Evolutionary conservation across 129 eudicot genomes (phyloP), one percentile per base, ranked within the genome.

Genomic region (Chrysanthemum seticuspe): DNA sequence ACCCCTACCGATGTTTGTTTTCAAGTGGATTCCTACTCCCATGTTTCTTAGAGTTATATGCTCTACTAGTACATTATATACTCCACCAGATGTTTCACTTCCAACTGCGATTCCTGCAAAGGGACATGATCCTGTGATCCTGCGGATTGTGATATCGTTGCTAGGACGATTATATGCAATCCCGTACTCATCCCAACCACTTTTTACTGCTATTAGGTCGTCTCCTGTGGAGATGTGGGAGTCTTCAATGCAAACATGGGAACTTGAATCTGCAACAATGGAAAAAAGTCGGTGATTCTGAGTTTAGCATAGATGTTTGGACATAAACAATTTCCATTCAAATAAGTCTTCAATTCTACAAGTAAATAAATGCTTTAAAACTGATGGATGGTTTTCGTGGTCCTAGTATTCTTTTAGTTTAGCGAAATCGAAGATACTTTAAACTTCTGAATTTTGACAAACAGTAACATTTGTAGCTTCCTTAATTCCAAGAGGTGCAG

Each of bases 121-220:
- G 0, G 81, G 67, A 47, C 75, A 82, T 5, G 96, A 83, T 75
- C 83, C 84, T 8, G 79, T 78, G 58, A 84, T 65, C 15, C 76
- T 73, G 40, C 81, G 74, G 69, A 88, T 67, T 83, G 90, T 72
- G 82, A 85, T 51, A 54, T 57, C 73, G 71, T 68, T 44, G 85
- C 82, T 88, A 10, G 97, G 88, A 78, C 73, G 83, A 34, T 64
- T 74, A 15, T 86, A 91, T 11, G 82, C 60, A 40, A 91, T 88
- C 12, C 97, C 97, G 13, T 91, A 86, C 58, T 91, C 82, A 52
- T 91, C 97, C 97, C 97, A 91, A 0, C 97, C 96, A 15, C 97
- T 91, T 80, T 91, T 91, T 0, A 91, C 84, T 2, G 84, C 85
- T 23, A 91, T 73, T 7, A 91, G 87, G 67, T 91, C 97, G n/a